Conservation (phyloP, 192 early-diverging fungal species). For the Umbelopsis sp. region DNA sequence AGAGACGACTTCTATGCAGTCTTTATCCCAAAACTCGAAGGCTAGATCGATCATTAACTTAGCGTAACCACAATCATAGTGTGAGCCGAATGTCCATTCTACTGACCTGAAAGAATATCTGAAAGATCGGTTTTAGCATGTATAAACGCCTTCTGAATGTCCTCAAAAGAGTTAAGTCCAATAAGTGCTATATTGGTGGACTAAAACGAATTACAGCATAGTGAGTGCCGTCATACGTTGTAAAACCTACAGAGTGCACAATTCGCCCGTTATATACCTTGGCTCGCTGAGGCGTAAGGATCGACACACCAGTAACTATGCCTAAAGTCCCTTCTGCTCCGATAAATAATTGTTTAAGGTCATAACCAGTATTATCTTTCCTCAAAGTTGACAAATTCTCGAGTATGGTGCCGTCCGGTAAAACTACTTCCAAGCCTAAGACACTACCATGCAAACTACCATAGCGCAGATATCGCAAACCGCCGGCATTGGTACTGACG, state of each 20-base stretch:
- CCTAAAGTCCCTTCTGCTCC: slow-evolving; percentile 96
- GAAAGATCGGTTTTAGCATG: slow-evolving; percentile 75
- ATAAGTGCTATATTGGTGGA: slow-evolving; percentile 76
- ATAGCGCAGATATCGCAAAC: slow-evolving; percentile 90
- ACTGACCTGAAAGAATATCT: slow-evolving; percentile 80
- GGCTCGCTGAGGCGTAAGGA: slow-evolving; percentile 77
- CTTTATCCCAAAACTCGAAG: slow-evolving; percentile 95
- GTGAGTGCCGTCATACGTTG: neutral
- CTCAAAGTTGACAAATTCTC: slow-evolving; percentile 80
- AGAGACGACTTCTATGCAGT: slow-evolving; percentile 71
- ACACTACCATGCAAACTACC: slow-evolving; percentile 94
- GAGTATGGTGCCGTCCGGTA: slow-evolving; percentile 89
- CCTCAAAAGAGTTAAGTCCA: slow-evolving; percentile 72
- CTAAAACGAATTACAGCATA: slow-evolving; percentile 36
- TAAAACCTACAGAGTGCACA: neutral
- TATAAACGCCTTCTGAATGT: slow-evolving; percentile 80
- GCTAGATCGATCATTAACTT: slow-evolving; percentile 44
- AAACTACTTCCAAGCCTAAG: slow-evolving; percentile 89
- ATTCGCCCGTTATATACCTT: slow-evolving; percentile 37
- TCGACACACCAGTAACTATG: slow-evolving; percentile 89
- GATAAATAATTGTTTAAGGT: slow-evolving; percentile 98
- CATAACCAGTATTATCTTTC: slow-evolving; percentile 98
- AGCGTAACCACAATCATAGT: neutral
- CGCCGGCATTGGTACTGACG: slow-evolving; percentile 96
- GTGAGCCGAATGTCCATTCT: neutral